Evolutionary conservation across 129 eudicot species (phyloP), one percentile per base, ranked within the genome.

Genomic region (Pseudognaphalium luteoalbum): DNA sequence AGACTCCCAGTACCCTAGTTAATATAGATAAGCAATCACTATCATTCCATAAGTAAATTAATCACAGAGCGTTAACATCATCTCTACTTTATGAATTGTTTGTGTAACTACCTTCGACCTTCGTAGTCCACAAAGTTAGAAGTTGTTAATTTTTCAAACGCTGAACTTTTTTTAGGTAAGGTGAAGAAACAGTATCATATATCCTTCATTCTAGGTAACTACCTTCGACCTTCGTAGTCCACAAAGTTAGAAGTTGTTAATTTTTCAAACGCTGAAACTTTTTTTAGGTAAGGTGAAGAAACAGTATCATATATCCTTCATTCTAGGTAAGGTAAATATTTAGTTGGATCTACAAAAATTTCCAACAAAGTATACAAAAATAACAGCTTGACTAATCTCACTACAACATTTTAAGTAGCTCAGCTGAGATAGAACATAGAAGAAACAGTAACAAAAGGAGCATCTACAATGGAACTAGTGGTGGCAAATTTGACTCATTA

Each of bases 61-160:
- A 14, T 12, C n/a, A 47, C 54, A 47, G 54, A 47, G 54, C 17
- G 14, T 47, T 14, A 5, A 14, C n/a, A 47, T 14, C 4, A 14
- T 47, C 90, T 32, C 84, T 87, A 81, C 84, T 87, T 63, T 47
- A 47, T 47, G 54, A 47, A 11, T 47, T 47, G 17, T 14, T 47
- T 47, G 54, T 12, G 5, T 15, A 47, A 47, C 54, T 47, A 12
- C 14, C 6, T 8, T 44, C 14, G 56, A 4, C 28, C 19, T 6
- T 19, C 11, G 19, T 8, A 56, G 28, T 56, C 19, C 10, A 20
- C 11, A 20, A 19, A 19, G 62, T 56, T 56, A 5, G 62, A 57
- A 2, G 62, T n/a, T 57, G 6, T 28, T 4, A 57, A 3, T 17
- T 57, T 21, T 57, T 17, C 3, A 22, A 33, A 56, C 20, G 16